Evolutionary conservation across 2,329 filamentous ascomycete species (phyloP), one percentile per base, ranked within the genome.

Genomic region (Aspergillus brasiliensis): DNA sequence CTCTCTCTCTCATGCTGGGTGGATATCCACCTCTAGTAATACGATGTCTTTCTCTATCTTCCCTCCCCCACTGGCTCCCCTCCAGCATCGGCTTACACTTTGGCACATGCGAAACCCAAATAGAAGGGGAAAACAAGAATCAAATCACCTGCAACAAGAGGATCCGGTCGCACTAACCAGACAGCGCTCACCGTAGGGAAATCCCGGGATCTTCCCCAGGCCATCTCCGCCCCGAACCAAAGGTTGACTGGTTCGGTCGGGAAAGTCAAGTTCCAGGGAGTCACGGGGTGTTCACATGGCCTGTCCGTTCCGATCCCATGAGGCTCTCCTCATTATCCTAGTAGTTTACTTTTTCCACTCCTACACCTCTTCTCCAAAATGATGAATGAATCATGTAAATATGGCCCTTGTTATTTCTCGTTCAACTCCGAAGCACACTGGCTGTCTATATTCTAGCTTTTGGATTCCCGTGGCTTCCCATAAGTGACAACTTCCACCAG

Each of bases 361-460:
- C 17, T 55, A 57, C 51, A 48, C 55, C 37, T 47, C 51, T 40
- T 44, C 59, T n/a, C 55, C 59, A 34, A n/a, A 2, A 10, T 17
- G 1, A 6, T 11, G 8, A 4, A 5, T 49, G 23, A 27, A 27
- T 28, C 46, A 49, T 31, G 25, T 25, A 27, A 49, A 28, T 28
- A 49, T 49, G 23, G 46, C 52, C 61, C 52, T 51, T 58, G 57
- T 42, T 62, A 44, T 44, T 58, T 62, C 51, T 57, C 25, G 27
- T 54, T 57, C 19, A 47, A 58, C 38, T 56, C 56, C 53, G 54
- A 61, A 59, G 51, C 57, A 63, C 46, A 63, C 46, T 42, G 38
- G 51, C 51, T 59, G 57, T 66, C 64, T 65, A 67, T 67, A 63
- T 58, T 66, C 62, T 66, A 67, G 59, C 58, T 64, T 66, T 65